Conservation (phyloP, 108 stramenopile species). For the Parmales sp. region DNA sequence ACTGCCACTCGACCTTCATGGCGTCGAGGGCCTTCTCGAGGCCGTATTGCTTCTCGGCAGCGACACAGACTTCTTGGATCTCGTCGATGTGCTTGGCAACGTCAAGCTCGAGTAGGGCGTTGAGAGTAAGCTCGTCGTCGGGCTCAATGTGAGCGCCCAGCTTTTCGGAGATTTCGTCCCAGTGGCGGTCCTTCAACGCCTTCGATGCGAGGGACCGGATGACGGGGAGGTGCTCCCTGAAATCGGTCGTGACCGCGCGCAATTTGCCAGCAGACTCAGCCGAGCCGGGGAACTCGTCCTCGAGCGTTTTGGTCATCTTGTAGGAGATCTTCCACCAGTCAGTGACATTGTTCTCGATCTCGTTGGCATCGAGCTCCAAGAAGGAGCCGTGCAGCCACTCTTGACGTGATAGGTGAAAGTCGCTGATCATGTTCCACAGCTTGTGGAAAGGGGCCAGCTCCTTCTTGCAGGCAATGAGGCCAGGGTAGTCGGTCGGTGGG, state of each 20-base stretch:
- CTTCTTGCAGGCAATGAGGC: conserved; percentile 25
- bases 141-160: conserved; percentile 36
- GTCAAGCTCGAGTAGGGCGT: conserved; percentile 38
- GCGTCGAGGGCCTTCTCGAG: conserved; percentile 35
- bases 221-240: conserved; percentile 43
- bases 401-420: conserved; percentile 34
- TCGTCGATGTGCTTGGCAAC: conserved; percentile 40
- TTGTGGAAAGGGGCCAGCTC: conserved; percentile 37
- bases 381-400: conserved; percentile 49
- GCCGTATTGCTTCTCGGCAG: conserved; percentile 53
- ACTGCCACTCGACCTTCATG: conserved; percentile 47
- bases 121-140: conserved; percentile 48
- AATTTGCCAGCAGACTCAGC: conserved; percentile 33
- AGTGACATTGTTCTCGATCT: conserved; percentile 38
- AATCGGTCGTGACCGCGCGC: conserved; percentile 41
- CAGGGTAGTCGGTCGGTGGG: conserved; percentile 39
- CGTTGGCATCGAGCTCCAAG: conserved; percentile 34
- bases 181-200: conserved; percentile 50
- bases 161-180: conserved; percentile 38
- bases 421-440: conserved; percentile 51
- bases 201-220: conserved; percentile 42
- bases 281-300: conserved; percentile 34
- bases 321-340: conserved; percentile 52
- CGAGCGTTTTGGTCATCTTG: conserved; percentile 32
- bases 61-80: conserved; percentile 46